These are phyloP conservation scores for Smallanthus sonchifolius DNA, from an alignment of 129 eudicot species.

Conservation along the genomic window DNA sequence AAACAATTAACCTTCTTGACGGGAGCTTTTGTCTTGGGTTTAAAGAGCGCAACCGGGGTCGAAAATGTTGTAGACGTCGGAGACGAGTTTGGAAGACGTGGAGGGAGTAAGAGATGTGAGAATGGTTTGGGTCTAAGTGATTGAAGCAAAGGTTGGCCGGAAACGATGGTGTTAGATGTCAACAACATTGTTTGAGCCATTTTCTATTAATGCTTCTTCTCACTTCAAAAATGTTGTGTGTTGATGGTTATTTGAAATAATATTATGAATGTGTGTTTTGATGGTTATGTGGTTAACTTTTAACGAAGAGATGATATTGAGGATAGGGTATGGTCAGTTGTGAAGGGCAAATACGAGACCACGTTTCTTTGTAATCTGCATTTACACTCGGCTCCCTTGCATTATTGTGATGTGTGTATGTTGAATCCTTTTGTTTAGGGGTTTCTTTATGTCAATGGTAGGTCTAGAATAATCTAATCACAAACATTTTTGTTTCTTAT, in stretches of 20 bases:
- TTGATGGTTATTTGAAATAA: slow-evolving; percentile 11
- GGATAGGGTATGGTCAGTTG: slow-evolving; percentile 40
- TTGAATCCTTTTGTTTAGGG: neutral
- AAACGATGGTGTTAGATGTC: slow-evolving; percentile 39
- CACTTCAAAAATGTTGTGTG: neutral
- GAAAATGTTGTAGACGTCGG: slow-evolving; percentile 19
- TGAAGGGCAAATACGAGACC: slow-evolving; percentile 35
- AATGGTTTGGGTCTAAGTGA: slow-evolving; percentile 54
- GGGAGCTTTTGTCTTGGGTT: slow-evolving; percentile 77
- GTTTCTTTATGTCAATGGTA: neutral
- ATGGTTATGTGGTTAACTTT: slow-evolving; percentile 7
- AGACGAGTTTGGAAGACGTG: slow-evolving; percentile 19
- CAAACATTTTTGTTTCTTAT: neutral
- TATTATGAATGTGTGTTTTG: slow-evolving; percentile 2
- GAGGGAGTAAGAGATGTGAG: slow-evolving; percentile 41
- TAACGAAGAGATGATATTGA: slow-evolving; percentile 21
- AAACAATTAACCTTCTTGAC: slow-evolving; percentile 57
- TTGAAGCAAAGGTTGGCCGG: slow-evolving; percentile 45
- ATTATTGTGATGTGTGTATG: neutral
- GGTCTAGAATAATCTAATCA: neutral
- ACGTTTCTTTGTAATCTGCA: slow-evolving; percentile 26
- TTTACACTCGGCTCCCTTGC: slow-evolving; percentile 21
- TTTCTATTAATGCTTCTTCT: neutral
- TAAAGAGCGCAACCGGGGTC: slow-evolving; percentile 66
- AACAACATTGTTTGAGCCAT: slow-evolving; percentile 90